Evolutionary conservation across 2,329 filamentous ascomycete genomes (phyloP), one percentile per base, ranked within the genome.

Genomic region (Talaromyces islandicus): DNA sequence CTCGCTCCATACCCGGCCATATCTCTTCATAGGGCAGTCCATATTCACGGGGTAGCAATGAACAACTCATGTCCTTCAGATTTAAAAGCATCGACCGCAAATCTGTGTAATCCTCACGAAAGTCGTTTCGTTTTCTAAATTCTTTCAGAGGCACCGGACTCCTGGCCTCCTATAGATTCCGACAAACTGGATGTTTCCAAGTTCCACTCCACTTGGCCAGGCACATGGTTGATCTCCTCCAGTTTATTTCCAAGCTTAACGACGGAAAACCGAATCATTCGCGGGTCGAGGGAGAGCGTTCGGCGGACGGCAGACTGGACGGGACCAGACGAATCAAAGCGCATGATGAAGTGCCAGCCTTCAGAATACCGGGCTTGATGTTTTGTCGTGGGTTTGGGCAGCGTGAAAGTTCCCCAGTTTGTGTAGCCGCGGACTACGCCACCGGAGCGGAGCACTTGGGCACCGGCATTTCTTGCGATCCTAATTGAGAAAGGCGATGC

Each of bases 311-410:
- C 81, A 65, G 89, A 80, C 77, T 97, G 93, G 7, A 90, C 88
- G 56, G 80, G 75, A 7, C 87, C 85, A 62, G 87, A 89, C 60
- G 88, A 80, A 75, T 99, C 94, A 81, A 96, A 99, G 68, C 94
- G 90, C 89, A 99, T 90, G 71, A 96, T 89, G 77, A 99, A 99
- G 83, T 99, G 96, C 80, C 97, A 92, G 59, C 94, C 94, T 67
- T 87, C 84, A 65, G 85, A 85, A 83, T 97, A 89, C 66, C 86
- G 87, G 68, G 89, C 86, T 78, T 97, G 92, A 76, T 95, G 88
- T 72, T 88, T 88, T 63, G 87, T 88, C 61, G 88, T 83, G 63
- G 91, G 86, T 67, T 87, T 89, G 54, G 94, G 93, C 19, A 99
- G 88, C 54, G 88, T 83, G 79, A 94, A 97, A 67, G 90, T 84